Evolutionary conservation across 305 asterid genomes (phyloP).

Genomic region (Caryopteris hybrid): DNA sequence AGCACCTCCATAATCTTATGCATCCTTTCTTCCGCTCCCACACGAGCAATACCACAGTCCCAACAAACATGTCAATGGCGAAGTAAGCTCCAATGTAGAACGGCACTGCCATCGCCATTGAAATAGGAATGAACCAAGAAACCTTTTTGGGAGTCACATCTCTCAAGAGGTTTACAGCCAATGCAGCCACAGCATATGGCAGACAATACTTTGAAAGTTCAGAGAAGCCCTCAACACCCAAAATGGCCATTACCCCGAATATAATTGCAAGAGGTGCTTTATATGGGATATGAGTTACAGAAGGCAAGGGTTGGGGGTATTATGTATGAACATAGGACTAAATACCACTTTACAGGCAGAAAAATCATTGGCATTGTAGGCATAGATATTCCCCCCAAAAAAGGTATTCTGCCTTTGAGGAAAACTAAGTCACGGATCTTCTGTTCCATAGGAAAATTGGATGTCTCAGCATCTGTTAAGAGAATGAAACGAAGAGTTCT

Average conservation of each 20-base stretch:
- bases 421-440: slow-evolving; percentile 38
- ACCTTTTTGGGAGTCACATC: slow-evolving; percentile 53
- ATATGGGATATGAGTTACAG: slow-evolving; percentile 89
- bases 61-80: slow-evolving; percentile 95
- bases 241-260: slow-evolving; percentile 87
- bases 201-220: slow-evolving; percentile 90
- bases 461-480: slow-evolving; percentile 43
- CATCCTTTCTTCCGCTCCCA: slow-evolving; percentile 75
- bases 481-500: background rate
- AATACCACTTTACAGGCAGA: too few species aligned
- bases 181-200: slow-evolving; percentile 71
- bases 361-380: too few species aligned
- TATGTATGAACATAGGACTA: slow-evolving; percentile 49
- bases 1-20: slow-evolving; percentile 83
- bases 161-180: slow-evolving; percentile 62
- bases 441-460: slow-evolving; percentile 48
- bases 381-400: too few species aligned
- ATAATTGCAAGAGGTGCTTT: slow-evolving; percentile 94
- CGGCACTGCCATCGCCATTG: slow-evolving; percentile 98
- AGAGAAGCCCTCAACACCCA: slow-evolving; percentile 91
- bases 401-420: too few species aligned
- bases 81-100: slow-evolving; percentile 94
- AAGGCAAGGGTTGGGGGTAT: slow-evolving; percentile 97
- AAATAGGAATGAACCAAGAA: slow-evolving; percentile 78
- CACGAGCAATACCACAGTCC: slow-evolving; percentile 72